phyloP scores from a whole-genome alignment of 2,329 filamentous ascomycete species.

The Curvularia sp. region DNA sequence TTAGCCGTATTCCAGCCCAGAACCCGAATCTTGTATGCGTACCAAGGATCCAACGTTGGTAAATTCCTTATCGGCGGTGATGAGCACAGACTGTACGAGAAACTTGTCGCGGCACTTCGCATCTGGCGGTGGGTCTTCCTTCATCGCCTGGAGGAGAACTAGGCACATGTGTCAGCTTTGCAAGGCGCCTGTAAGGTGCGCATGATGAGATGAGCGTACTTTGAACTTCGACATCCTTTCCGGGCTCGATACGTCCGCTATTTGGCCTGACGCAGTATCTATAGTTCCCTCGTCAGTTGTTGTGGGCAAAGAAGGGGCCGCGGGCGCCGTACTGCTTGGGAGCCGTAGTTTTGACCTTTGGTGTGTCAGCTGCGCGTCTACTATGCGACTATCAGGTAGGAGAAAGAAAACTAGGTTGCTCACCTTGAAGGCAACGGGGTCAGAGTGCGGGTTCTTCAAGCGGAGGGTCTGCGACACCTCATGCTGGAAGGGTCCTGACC shows the following conservation, averaged over 20 bases:
- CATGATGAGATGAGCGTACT: conserved; percentile 63
- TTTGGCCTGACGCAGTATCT: conserved; percentile 99
- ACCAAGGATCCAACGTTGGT: conserved; percentile 82
- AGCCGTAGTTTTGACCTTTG: conserved; percentile 95
- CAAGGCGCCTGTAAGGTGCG: conserved; percentile 19
- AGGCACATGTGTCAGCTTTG: conserved; percentile 39
- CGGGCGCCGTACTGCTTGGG: conserved; percentile 84
- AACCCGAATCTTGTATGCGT: conserved; percentile 49
- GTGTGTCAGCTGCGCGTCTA: conserved; percentile 20
- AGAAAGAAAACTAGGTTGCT: conserved; percentile 27
- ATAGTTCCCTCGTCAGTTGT: conserved; percentile 33
- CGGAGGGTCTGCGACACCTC: conserved; percentile 69
- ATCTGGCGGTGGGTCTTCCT: conserved; percentile 85
- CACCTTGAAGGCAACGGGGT: conserved; percentile 71
- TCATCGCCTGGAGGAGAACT: conserved; percentile 98
- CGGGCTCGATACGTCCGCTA: conserved; percentile 92
- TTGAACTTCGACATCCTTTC: conserved; percentile 88
- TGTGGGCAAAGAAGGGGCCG: conserved; percentile 26
- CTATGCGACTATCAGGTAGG: background rate
- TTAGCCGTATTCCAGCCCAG: conserved; percentile 11
- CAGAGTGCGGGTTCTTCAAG: conserved; percentile 64
- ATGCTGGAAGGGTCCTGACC: conserved; percentile 66
- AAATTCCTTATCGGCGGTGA: conserved; percentile 84
- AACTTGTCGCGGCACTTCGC: conserved; percentile 97
- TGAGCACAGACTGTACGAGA: conserved; percentile 88